These are phyloP conservation scores for barley (Hordeum vulgare) DNA, from an alignment of 176 grass and related monocot genomes.

Conservation along the genomic window DNA sequence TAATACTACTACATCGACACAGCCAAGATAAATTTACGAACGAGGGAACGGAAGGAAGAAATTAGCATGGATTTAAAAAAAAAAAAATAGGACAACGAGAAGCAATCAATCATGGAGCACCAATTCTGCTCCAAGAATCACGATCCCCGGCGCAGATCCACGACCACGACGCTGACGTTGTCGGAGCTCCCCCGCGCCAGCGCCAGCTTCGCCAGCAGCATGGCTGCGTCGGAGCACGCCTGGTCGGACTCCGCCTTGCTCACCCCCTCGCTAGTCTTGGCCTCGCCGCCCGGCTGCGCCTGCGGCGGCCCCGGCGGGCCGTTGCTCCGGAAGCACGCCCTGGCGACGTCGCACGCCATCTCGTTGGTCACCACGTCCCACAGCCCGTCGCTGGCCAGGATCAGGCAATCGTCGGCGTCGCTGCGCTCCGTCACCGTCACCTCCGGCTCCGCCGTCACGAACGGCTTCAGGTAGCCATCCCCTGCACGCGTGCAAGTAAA, in stretches of 20 bases:
- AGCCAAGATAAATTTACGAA: background rate
- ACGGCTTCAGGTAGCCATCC: conserved; percentile 75
- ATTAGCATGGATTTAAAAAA: conserved; percentile 4
- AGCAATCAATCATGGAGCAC: conserved; percentile 19
- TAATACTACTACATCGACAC: background rate
- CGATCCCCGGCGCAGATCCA: conserved; percentile 57
- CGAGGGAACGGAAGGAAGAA: background rate
- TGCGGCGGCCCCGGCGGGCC: background rate
- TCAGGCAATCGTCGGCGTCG: conserved; percentile 79
- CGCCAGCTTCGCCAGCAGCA: conserved; percentile 90
- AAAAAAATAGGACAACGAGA: background rate
- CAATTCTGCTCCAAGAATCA: conserved; percentile 25
- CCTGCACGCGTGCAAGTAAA: conserved; percentile 23
- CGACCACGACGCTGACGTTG: conserved; percentile 78
- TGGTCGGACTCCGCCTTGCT: conserved; percentile 40
- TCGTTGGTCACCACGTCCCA: conserved; percentile 95
- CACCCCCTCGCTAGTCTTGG: background rate
- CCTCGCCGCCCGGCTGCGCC: no score
- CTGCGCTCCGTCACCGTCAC: conserved; percentile 74
- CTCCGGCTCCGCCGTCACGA: conserved; percentile 80
- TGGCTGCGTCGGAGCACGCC: conserved; percentile 74
- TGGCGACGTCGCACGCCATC: conserved; percentile 74
- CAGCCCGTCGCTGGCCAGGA: conserved; percentile 88
- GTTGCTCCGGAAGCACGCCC: conserved; percentile 64
- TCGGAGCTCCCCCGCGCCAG: conserved; percentile 80